A percentile compares a stretch with the other conserved stretches of the same genome.
Conservation (phyloP, 148 eudicot genomes). For the Arbutus unedo region DNA sequence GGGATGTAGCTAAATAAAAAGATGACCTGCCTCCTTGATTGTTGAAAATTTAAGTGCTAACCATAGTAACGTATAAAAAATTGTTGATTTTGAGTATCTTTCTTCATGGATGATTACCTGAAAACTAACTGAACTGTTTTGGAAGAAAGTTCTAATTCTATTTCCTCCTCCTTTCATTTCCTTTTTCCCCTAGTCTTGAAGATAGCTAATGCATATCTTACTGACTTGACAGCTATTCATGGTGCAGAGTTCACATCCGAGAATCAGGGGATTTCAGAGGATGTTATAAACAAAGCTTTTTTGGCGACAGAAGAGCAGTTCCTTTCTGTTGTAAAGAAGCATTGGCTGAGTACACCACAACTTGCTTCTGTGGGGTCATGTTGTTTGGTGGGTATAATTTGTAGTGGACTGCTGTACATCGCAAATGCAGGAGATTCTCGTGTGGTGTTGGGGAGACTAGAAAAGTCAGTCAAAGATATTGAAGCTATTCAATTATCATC, state of each 20-base stretch:
- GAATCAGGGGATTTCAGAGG: constrained; percentile 57
- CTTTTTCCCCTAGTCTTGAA: not conserved
- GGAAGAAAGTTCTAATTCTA: not conserved
- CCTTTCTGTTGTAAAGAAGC: constrained; percentile 51
- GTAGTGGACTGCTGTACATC: constrained; percentile 57
- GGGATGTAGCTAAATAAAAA: not conserved
- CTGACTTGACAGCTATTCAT: constrained; percentile 46
- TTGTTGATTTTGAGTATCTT: not conserved
- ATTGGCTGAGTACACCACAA: constrained; percentile 62
- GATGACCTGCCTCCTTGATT: not conserved
- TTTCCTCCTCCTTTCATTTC: not conserved
- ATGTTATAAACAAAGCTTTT: constrained; percentile 62
- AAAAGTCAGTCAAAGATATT: constrained; percentile 32
- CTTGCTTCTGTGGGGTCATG: constrained; percentile 84
- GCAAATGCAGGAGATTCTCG: constrained; percentile 92
- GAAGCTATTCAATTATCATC: constrained; percentile 68
- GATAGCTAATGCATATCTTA: constrained; percentile 21
- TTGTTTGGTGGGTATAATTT: constrained; percentile 71
- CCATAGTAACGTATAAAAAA: not conserved
- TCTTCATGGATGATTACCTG: not conserved
- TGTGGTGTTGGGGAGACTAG: constrained; percentile 60
- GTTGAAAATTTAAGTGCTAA: not conserved
- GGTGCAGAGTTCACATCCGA: constrained; percentile 68
- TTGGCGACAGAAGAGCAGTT: constrained; percentile 75
- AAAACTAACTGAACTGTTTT: not conserved